Evolutionary conservation across 441 rosid genomes (phyloP), one percentile per base, ranked within the genome.

Genomic region (Pelargonium citronellum): DNA sequence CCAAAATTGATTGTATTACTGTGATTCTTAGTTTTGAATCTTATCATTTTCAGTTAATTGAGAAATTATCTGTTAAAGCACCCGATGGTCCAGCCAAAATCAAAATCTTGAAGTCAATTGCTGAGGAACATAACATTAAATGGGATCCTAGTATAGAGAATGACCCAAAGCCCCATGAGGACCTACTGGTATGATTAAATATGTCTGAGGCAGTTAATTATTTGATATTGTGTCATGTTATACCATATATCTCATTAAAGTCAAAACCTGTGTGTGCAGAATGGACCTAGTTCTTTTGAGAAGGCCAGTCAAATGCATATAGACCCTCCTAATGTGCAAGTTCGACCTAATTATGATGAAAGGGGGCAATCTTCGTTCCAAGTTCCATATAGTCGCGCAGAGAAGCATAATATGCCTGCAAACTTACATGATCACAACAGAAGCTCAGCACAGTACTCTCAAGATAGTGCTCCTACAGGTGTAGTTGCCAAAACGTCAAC

Each of bases 31-130:
- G 30, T 68, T 19, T 58, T 60, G 65, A 69, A n/a, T 64, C 82
- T 86, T 80, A 53, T 27, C 70, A 66, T 68, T 72, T 73, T 17
- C 79, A 95, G 99, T 64, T 95, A 83, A 86, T 89, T 53, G 99
- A 92, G 61, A 95, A 92, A 74, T 75, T 95, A 70, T 90, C 99
- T 20, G 87, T 83, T 66, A 88, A 82, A 75, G 82, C 97, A 34
- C 98, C 98, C 0, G 95, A 92, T 83, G 96, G 92, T 74, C 92
- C 84, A 27, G 80, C 92, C 47, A 95, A 92, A 77, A 70, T 92
- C 30, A 90, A 90, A 72, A 86, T 90, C 77, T 77, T 95, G 78
- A 84, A 72, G 70, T 86, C 85, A 61, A 95, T 92, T 66, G 98
- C 97, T 16, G 80, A 77, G 73, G 93, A 92, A 69, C 90, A 90